Percentiles rank a stretch among this genome's conserved stretches.
Evolutionary conservation across 257 asterid genomes (phyloP).

Genomic region (Fraxinus quadrangulata): DNA sequence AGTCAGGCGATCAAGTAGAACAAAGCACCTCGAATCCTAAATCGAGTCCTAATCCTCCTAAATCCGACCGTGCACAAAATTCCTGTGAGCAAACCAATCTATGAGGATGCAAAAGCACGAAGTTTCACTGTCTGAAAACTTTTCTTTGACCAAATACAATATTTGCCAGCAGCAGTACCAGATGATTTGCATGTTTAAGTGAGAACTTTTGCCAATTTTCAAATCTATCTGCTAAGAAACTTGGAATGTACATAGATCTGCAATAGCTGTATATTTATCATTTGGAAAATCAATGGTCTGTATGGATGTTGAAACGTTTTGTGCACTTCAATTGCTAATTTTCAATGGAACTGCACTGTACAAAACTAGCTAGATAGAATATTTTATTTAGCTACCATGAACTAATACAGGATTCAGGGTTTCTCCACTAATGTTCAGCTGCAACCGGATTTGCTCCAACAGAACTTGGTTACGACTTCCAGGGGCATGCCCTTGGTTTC

Average conservation of each 20-base stretch:
- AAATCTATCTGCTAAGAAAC: neutral
- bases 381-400: neutral
- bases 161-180: neutral
- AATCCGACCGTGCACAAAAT: constrained; percentile 38
- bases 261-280: neutral
- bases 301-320: neutral
- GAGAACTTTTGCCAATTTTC: neutral
- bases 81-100: constrained; percentile 40
- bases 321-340: neutral
- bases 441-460: constrained; percentile 47
- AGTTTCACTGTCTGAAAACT: constrained; percentile 1
- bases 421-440: constrained; percentile 20
- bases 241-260: neutral
- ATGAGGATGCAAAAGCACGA: constrained; percentile 46
- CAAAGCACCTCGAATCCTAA: constrained; percentile 44
- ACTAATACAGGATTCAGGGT: neutral
- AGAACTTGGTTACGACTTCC: constrained; percentile 57
- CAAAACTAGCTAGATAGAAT: neutral
- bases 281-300: neutral
- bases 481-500: constrained; percentile 59
- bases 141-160: neutral
- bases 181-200: neutral
- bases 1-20: constrained; percentile 57
- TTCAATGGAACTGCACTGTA: neutral
- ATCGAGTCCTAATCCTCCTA: constrained; percentile 42